Conservation (phyloP, 495 filamentous ascomycete species). For the Aspergillus carlsbadensis region DNA sequence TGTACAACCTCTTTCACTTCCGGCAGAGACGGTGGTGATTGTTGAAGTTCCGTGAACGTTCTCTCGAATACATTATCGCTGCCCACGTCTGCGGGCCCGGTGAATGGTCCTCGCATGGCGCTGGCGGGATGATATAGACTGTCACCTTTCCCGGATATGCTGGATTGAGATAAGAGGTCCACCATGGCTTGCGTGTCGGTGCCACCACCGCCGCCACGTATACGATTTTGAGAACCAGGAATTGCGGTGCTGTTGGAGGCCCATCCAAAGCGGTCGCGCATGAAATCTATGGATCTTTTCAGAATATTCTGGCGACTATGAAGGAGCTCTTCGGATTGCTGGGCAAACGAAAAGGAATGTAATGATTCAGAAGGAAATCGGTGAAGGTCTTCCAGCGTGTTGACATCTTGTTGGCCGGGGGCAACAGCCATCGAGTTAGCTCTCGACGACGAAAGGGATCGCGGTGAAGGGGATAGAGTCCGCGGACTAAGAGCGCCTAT, state of each 20-base stretch:
- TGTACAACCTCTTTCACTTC: constrained; percentile 18
- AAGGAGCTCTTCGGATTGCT: constrained; percentile 88
- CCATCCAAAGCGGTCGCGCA: constrained; percentile 93
- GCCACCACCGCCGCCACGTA: constrained; percentile 59
- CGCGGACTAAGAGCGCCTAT: constrained; percentile 48
- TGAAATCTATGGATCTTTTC: constrained; percentile 94
- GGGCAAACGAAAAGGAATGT: constrained; percentile 97
- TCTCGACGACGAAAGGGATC: constrained; percentile 51
- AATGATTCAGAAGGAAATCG: constrained; percentile 94
- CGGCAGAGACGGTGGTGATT: constrained; percentile 14
- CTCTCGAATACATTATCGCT: constrained; percentile 78
- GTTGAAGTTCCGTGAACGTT: constrained; percentile 56
- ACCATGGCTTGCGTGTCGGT: constrained; percentile 87
- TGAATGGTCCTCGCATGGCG: constrained; percentile 60
- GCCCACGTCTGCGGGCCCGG: constrained; percentile 68
- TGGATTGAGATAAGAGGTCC: constrained; percentile 77
- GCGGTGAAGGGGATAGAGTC: constrained; percentile 61
- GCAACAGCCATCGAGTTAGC: constrained; percentile 56
- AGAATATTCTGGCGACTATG: constrained; percentile 90
- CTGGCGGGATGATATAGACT: constrained; percentile 41
- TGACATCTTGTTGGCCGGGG: constrained; percentile 64
- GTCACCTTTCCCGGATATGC: constrained; percentile 59
- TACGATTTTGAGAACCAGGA: constrained; percentile 76
- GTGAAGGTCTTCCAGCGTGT: constrained; percentile 82
- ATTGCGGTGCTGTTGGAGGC: constrained; percentile 61